A percentile compares a stretch with the other conserved stretches of the same genome.
phyloP scores from a whole-genome alignment of 2,329 filamentous ascomycete species.

The Neophaeococcomyces aloes region DNA sequence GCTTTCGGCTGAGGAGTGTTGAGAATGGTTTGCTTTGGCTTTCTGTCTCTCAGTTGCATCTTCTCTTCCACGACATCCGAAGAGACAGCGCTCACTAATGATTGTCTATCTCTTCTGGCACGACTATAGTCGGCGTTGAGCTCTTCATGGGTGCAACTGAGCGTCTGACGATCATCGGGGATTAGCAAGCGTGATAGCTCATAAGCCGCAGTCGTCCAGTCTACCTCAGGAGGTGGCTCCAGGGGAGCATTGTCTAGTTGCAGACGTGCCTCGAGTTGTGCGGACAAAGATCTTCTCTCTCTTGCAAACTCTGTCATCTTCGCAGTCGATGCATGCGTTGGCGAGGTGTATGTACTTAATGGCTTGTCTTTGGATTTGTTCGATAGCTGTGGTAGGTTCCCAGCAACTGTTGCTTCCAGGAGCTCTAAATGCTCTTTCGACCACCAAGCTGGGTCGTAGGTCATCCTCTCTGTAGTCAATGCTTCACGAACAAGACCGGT shows the following conservation, averaged over 20 bases:
- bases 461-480: background rate
- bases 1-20: slow-evolving; percentile 45
- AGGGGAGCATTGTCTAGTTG: slow-evolving; percentile 35
- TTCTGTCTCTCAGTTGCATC: slow-evolving; percentile 66
- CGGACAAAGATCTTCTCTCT: slow-evolving; percentile 18
- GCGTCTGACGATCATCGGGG: slow-evolving; percentile 61
- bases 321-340: slow-evolving; percentile 76
- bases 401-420: slow-evolving; percentile 52
- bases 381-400: slow-evolving; percentile 39
- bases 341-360: slow-evolving; percentile 67
- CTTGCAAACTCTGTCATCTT: slow-evolving; percentile 62
- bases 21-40: slow-evolving; percentile 37
- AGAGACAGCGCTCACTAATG: slow-evolving; percentile 36
- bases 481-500: background rate
- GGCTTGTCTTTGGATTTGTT: slow-evolving; percentile 48
- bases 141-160: slow-evolving; percentile 68
- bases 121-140: slow-evolving; percentile 59
- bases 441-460: slow-evolving; percentile 51
- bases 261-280: slow-evolving; percentile 18
- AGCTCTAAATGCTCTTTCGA: slow-evolving; percentile 53
- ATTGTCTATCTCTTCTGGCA: slow-evolving; percentile 54
- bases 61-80: slow-evolving; percentile 39
- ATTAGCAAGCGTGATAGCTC: slow-evolving; percentile 76
- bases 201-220: slow-evolving; percentile 74
- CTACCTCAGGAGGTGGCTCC: slow-evolving; percentile 67